Evolutionary conservation across 2,329 filamentous ascomycete genomes (phyloP).

Genomic region (Rhynchosporium secalis): DNA sequence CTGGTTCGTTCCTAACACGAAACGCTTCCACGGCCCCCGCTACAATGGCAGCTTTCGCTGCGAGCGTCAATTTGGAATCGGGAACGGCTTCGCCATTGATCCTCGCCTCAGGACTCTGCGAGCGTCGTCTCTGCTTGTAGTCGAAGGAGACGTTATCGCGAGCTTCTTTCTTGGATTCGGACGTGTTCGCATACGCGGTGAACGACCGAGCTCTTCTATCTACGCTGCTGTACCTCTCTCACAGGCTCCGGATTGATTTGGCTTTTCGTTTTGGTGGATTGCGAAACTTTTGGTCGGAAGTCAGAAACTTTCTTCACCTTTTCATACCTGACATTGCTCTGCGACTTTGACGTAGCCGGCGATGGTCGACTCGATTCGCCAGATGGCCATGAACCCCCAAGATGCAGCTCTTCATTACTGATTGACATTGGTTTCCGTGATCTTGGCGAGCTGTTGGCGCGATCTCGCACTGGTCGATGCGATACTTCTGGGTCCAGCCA

Average conservation of each 20-base stretch:
- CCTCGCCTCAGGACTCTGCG: not conserved
- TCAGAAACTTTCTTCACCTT: not conserved
- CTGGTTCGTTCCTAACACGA: not conserved
- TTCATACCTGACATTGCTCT: not conserved
- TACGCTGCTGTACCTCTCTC: not conserved
- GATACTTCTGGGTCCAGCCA: not conserved
- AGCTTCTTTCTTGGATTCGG: no score
- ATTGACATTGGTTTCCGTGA: not conserved
- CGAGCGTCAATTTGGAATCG: not conserved
- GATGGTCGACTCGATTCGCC: not conserved
- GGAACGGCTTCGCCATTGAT: not conserved
- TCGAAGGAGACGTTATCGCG: not conserved
- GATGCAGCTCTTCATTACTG: not conserved
- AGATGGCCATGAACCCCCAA: not conserved
- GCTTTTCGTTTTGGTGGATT: no score
- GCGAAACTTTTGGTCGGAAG: not conserved
- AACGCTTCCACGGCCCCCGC: constrained; percentile 9
- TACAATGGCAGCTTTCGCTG: constrained; percentile 5
- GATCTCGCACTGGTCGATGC: not conserved
- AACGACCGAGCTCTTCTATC: no score
- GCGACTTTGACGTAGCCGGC: not conserved
- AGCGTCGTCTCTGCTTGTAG: not conserved
- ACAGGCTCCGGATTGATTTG: not conserved
- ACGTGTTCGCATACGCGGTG: no score
- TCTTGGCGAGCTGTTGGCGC: not conserved